These are phyloP conservation scores for Fusarium sulawesiense DNA, from an alignment of 2,329 filamentous ascomycete species.

Conservation along the genomic window DNA sequence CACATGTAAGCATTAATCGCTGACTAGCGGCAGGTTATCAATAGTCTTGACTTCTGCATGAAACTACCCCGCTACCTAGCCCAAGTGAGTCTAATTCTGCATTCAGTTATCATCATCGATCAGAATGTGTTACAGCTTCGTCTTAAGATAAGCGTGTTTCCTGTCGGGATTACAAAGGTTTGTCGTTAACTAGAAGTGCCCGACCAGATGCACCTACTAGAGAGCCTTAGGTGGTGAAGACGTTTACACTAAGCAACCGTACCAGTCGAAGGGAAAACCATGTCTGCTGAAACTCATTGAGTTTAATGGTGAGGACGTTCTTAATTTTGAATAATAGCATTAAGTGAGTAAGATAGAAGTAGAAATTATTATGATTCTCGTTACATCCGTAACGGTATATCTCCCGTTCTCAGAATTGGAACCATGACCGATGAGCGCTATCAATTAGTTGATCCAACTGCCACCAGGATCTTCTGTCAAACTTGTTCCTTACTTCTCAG, in stretches of 20 bases:
- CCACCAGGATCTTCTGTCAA: not conserved
- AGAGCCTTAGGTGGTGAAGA: not conserved
- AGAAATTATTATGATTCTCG: not conserved
- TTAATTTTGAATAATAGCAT: not conserved
- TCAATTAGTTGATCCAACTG: not conserved
- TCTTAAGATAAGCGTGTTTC: too few species aligned
- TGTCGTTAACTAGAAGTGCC: too few species aligned
- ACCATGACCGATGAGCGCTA: not conserved
- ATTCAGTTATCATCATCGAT: not conserved
- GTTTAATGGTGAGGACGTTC: rapidly evolving
- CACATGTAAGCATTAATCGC: not conserved
- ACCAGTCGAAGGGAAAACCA: too few species aligned
- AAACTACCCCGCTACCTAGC: not conserved
- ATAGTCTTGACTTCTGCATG: not conserved
- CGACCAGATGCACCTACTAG: too few species aligned
- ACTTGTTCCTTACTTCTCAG: not conserved
- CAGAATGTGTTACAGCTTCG: not conserved
- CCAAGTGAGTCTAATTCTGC: not conserved
- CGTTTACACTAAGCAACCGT: not conserved
- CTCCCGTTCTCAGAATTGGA: not conserved
- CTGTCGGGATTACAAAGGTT: too few species aligned
- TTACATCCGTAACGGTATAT: not conserved
- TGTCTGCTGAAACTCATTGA: too few species aligned
- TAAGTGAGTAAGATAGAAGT: not conserved
- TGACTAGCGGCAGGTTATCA: not conserved